Base-by-base conservation (phyloP, 2,329 filamentous ascomycete genomes). In the Clonostachys sp. region DNA sequence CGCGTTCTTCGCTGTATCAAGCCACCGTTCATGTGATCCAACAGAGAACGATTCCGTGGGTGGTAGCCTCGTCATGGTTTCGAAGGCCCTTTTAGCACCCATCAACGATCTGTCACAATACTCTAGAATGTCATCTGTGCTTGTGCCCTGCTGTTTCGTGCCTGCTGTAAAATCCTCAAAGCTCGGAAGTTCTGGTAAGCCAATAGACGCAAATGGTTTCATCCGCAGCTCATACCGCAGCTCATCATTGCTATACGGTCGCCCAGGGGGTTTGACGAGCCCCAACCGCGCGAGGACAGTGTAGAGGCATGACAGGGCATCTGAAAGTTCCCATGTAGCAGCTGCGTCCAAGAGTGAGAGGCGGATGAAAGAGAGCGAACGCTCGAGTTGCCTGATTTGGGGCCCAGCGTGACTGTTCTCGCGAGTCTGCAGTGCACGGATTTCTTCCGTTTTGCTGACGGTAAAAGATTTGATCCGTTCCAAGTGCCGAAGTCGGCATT, bases 211-310 rank as follows among this genome's bases (percentile, higher is more conserved):
- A 58, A 95, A 96, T 0, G 90, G 89, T 57, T 87, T 88, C 89
- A 95, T 94, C 49, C 91, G 86, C 10, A 95, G 70, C 54, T 94
- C 87, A 62, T 94, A 91, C 12, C 89, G 83, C 5, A 91, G 70
- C 34, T 74, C 66, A 48, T 87, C 79, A 14, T 78, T 80, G 48
- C 83, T 81, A 61, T 91, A 95, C 0, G 86, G 83, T 2, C 81
- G 71, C 0, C 65, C 63, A 6, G 74, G 78, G 1, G 67, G 48
- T 45, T 72, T 66, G 55, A 90, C 54, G 51, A 83, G 60, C 24
- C 64, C 57, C 7, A 87, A 72, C 9, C 87, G 83, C 30, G 73
- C 62, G 2, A 94, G 71, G 1, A 83, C 72, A 0, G 79, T 78
- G 64, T 91, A 92, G 17, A 95, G 70, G 42, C 79, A 72, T 42